Evolutionary conservation across 257 asterid genomes (phyloP).

Genomic region (Anisodus tanguticus): DNA sequence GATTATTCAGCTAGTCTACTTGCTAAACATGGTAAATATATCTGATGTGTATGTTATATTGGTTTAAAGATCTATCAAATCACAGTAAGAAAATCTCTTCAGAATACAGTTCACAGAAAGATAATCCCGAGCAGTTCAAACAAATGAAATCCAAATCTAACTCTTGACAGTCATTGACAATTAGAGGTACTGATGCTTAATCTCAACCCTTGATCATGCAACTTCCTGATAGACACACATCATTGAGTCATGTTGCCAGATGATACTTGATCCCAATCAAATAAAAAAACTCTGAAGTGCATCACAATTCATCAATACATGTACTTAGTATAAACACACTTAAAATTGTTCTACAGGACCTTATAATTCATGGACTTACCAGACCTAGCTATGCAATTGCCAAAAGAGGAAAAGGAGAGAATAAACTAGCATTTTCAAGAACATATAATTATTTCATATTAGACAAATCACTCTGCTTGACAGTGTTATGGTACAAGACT

Average conservation of each 20-base stretch:
- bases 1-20: neutral
- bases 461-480: conserved; percentile 19
- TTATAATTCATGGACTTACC: too few relatives aligned
- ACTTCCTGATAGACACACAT: neutral
- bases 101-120: too few relatives aligned
- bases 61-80: neutral
- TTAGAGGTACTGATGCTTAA: neutral
- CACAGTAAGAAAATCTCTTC: too few relatives aligned
- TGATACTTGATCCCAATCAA: neutral
- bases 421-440: neutral
- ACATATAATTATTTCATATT: conserved; percentile 21
- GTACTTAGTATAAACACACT: neutral
- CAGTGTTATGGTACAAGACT: conserved; percentile 9
- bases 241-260: neutral
- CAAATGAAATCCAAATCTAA: too few relatives aligned
- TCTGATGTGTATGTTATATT: neutral
- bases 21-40: neutral
- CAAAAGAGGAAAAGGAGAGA: neutral
- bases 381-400: neutral
- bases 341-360: neutral
- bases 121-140: neutral
- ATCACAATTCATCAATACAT: neutral
- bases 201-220: neutral
- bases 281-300: neutral
- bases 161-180: too few relatives aligned